Percentiles rank a stretch among this genome's conserved stretches.
phyloP scores from a whole-genome alignment of 2,329 filamentous ascomycete genomes.

The Fusarium albidum region DNA sequence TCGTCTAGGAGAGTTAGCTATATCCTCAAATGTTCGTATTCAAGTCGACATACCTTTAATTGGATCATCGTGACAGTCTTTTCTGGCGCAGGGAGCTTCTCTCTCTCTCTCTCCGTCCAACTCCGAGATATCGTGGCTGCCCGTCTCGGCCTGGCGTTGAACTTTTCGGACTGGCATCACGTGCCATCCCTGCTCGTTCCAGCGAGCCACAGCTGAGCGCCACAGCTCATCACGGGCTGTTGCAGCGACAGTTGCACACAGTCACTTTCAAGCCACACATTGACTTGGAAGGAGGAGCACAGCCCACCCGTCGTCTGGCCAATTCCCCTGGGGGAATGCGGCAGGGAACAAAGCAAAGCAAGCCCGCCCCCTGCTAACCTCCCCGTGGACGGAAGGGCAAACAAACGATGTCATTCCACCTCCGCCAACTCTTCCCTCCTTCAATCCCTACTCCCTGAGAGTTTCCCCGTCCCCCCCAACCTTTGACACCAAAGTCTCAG shows the following conservation, averaged over 20 bases:
- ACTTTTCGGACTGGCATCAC: conserved; percentile 41
- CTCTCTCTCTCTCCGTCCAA: conserved; percentile 25
- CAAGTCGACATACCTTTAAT: conserved; percentile 70
- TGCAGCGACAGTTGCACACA: too few relatives aligned
- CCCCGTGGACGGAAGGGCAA: conserved; percentile 24
- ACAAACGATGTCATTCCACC: conserved; percentile 40
- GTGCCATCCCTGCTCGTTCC: conserved; percentile 16
- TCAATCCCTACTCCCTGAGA: conserved; percentile 32
- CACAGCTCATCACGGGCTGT: background rate
- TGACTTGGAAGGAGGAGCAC: conserved; percentile 7
- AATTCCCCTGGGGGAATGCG: conserved; percentile 35
- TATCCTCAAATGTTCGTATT: fast-evolving
- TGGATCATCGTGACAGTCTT: conserved; percentile 78
- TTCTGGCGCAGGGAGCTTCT: conserved; percentile 31
- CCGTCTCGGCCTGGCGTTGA: conserved; percentile 28
- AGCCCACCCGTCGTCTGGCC: conserved; percentile 44
- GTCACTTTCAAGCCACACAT: conserved; percentile 19
- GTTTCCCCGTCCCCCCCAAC: background rate
- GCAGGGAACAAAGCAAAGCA: conserved; percentile 24
- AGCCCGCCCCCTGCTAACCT: conserved; percentile 29
- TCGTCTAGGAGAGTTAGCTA: conserved; percentile 68
- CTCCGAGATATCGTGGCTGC: conserved; percentile 25
- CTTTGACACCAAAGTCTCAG: conserved; percentile 18
- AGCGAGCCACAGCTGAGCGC: conserved; percentile 24
- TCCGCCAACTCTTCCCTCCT: conserved; percentile 38